A percentile compares a stretch with the other conserved stretches of the same genome.
phyloP scores from a whole-genome alignment of 2,329 filamentous ascomycete genomes.

The Aureobasidium sp. region DNA sequence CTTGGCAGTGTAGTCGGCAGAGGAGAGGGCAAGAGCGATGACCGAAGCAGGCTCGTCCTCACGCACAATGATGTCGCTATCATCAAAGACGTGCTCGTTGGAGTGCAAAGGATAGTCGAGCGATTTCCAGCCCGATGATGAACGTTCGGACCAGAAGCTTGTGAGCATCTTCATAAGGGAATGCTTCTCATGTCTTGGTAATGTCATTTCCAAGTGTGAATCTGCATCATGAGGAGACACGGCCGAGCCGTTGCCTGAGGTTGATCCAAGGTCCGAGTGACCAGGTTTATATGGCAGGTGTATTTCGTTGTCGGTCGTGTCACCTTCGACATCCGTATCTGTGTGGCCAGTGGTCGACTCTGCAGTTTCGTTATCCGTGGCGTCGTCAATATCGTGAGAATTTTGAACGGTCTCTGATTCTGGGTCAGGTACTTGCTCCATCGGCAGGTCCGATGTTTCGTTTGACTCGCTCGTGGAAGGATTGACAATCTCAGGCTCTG shows the following conservation, averaged over 20 bases:
- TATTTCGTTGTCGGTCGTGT: conserved; percentile 62
- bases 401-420: neutral
- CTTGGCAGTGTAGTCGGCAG: conserved; percentile 77
- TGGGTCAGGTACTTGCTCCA: conserved; percentile 9
- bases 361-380: conserved; percentile 22
- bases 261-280: conserved; percentile 22
- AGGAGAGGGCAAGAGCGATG: conserved; percentile 85
- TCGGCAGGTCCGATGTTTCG: neutral
- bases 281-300: conserved; percentile 53
- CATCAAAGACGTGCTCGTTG: conserved; percentile 90
- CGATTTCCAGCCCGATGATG: conserved; percentile 85
- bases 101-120: conserved; percentile 79
- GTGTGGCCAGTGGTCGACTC: conserved; percentile 27
- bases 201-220: conserved; percentile 57
- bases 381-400: conserved; percentile 15
- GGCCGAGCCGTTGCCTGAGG: conserved; percentile 43
- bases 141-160: conserved; percentile 97
- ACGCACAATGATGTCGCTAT: conserved; percentile 92
- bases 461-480: neutral
- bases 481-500: neutral
- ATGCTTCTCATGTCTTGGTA: conserved; percentile 87
- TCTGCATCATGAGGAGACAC: conserved; percentile 44
- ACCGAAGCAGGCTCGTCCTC: conserved; percentile 97
- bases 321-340: conserved; percentile 42
- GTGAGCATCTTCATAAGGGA: conserved; percentile 92